Evolutionary conservation across 306 rosid genomes (phyloP).

Genomic region (Cajanus cajan): DNA sequence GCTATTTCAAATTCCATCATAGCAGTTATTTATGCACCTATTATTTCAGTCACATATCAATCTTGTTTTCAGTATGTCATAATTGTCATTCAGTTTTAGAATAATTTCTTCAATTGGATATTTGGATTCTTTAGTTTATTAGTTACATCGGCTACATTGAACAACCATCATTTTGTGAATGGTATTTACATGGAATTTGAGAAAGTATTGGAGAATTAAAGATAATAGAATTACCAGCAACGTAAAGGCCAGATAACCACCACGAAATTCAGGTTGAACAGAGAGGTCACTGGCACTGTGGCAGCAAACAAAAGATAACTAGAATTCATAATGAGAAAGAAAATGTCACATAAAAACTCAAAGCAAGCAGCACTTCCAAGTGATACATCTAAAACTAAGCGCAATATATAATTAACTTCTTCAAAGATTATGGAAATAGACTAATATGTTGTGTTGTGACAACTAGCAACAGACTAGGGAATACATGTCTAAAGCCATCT

Average conservation of each 20-base stretch:
- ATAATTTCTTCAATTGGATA: neutral
- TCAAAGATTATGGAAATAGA: conserved; percentile 9
- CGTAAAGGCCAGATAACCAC: conserved; percentile 91
- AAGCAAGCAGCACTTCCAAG: conserved; percentile 17
- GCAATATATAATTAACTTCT: conserved; percentile 12
- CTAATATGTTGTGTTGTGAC: neutral
- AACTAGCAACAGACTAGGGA: neutral
- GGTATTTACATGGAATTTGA: neutral
- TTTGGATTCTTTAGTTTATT: too few relatives aligned
- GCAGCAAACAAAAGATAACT: conserved; percentile 29
- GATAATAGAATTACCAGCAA: conserved; percentile 51
- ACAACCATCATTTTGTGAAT: neutral
- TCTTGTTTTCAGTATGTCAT: neutral
- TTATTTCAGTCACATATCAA: neutral
- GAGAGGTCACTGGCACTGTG: conserved; percentile 75
- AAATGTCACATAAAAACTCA: conserved; percentile 17
- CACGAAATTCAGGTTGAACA: conserved; percentile 65
- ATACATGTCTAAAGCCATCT: conserved; percentile 23
- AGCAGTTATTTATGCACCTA: conserved; percentile 14
- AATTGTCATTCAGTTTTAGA: neutral
- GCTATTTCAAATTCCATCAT: conserved; percentile 26
- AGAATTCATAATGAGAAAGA: neutral
- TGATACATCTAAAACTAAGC: conserved; percentile 8
- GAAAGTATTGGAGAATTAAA: neutral
- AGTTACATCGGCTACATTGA: neutral